Conservation (phyloP, 2,329 filamentous ascomycete genomes). For the Aspergillus melleus region DNA sequence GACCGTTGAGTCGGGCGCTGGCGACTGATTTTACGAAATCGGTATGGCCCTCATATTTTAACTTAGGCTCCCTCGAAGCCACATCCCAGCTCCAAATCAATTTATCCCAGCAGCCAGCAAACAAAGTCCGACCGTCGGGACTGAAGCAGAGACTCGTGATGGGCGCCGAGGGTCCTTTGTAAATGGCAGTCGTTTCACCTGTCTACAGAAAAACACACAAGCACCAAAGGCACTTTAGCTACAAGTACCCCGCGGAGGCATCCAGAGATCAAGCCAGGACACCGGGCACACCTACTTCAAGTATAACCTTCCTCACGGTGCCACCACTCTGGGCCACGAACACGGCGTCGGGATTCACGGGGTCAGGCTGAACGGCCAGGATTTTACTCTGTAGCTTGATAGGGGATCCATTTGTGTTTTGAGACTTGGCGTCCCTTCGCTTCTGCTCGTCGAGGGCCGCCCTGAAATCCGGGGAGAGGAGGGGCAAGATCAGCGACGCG, state of each 20-base stretch:
- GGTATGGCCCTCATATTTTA: conserved; percentile 70
- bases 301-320: conserved; percentile 68
- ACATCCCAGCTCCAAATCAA: conserved; percentile 82
- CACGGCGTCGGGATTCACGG: conserved; percentile 60
- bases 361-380: conserved; percentile 70
- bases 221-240: conserved; percentile 15
- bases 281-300: conserved; percentile 68
- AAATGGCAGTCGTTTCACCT: conserved; percentile 51
- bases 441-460: conserved; percentile 51
- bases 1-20: conserved; percentile 60
- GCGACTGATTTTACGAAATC: conserved; percentile 90
- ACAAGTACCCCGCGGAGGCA: conserved; percentile 3
- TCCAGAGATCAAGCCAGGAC: conserved; percentile 8
- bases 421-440: conserved; percentile 69
- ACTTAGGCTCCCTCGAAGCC: conserved; percentile 54
- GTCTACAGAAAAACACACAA: conserved; percentile 34
- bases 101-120: conserved; percentile 94
- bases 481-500: conserved; percentile 12
- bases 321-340: conserved; percentile 89
- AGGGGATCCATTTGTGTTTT: conserved; percentile 82
- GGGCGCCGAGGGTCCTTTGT: conserved; percentile 75
- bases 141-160: conserved; percentile 74
- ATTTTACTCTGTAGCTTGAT: conserved; percentile 83
- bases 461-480: conserved; percentile 28
- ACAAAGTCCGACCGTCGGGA: conserved; percentile 60